These are phyloP conservation scores for Thielaviopsis ethacetica DNA, from an alignment of 2,329 filamentous ascomycete species.

Conservation along the genomic window DNA sequence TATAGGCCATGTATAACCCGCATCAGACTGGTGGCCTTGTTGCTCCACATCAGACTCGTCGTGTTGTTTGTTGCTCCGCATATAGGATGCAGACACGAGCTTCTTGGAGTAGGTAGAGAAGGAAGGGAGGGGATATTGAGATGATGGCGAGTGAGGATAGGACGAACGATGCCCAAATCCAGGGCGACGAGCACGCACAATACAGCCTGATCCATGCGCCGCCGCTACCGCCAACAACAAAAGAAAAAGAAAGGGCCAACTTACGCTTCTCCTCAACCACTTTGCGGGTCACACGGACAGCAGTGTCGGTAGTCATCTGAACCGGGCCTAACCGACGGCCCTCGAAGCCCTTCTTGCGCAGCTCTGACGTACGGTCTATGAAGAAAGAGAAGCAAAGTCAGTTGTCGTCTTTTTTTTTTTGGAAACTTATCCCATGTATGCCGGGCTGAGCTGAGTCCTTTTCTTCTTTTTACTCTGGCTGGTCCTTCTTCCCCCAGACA, in stretches of 20 bases:
- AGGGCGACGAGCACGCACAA: background rate
- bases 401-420: too few relatives aligned
- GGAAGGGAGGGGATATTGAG: background rate
- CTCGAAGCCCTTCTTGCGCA: constrained; percentile 82
- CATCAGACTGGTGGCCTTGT: background rate
- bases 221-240: background rate
- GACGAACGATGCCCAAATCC: background rate
- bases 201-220: too few relatives aligned
- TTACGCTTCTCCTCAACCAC: constrained; percentile 71
- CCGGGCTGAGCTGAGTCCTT: too few relatives aligned
- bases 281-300: constrained; percentile 80
- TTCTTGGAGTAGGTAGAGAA: background rate
- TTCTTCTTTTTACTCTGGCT: too few relatives aligned
- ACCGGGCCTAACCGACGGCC: constrained; percentile 77
- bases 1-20: background rate
- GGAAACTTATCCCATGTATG: too few relatives aligned
- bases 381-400: background rate
- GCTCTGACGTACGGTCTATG: constrained; percentile 81
- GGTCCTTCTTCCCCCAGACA: too few relatives aligned
- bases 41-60: background rate
- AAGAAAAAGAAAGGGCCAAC: background rate
- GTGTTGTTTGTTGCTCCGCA: background rate
- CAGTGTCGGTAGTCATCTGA: constrained; percentile 98
- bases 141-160: background rate
- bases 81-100: background rate